Evolutionary conservation across 1,284 basidiomycete genomes (phyloP), one percentile per base, ranked within the genome.

Genomic region (Ustilago curta): DNA sequence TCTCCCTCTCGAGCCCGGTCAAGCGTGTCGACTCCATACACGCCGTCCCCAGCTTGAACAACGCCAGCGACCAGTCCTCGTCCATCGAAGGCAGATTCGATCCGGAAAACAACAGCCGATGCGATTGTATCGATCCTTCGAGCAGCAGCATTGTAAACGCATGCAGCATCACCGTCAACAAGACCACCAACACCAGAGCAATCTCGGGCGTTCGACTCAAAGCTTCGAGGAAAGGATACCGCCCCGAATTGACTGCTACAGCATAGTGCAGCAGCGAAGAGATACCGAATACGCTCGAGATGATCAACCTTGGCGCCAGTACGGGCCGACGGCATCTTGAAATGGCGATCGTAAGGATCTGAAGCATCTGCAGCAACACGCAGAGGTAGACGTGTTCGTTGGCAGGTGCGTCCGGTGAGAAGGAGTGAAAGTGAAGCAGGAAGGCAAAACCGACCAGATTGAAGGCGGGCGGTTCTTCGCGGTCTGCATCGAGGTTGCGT

Each of bases 1-100:
- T 58, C 49, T 83, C 78, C 19, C 67, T 60, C 12, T 76, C 71
- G 6, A 83, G 31, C 8, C 82, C 79, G 5, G 74, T 78, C 16
- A 81, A 70, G 4, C 77, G 70, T 3, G 82, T 81, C 44, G 81
- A 80, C 49, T 82, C 75, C 55, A 83, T 76, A 50, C 82, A 83
- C 4, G 79, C 77, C 5, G 81, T 77, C 11, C 81, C 81, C 21
- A 83, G 59, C 61, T 82, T 82, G 73, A 81, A 75, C 6, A 81
- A 63, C 1, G 81, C 81, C 9, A 81, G 19, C 25, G 73, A 70
- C 66, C 75, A 83, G 61, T 83, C 82, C 51, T 83, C 81, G 31
- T 70, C 60, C 21, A 59, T 11, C 3, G 66, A 60, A 5, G 81
- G 80, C 31, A 82, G 49, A 40, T 71, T 77, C 21, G 76, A 74